phyloP scores from a whole-genome alignment of 1,139 yeast genomes.

The Starmera stellimalicola region DNA sequence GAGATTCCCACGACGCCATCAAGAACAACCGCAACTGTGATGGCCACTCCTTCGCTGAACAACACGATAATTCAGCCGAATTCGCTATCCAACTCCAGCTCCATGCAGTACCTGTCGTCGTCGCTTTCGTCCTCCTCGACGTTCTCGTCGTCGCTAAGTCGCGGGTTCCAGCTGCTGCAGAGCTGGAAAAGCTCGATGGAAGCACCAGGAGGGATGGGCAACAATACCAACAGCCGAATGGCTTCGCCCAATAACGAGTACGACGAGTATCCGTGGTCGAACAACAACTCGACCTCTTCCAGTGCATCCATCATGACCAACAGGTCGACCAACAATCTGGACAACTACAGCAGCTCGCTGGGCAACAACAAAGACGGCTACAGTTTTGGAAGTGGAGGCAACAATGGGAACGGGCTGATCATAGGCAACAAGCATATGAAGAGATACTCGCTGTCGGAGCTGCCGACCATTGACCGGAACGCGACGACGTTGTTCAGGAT shows the following conservation, averaged over 20 bases:
- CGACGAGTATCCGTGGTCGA: slow-evolving; percentile 19
- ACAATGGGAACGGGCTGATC: not conserved
- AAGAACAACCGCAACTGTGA: slow-evolving; percentile 12
- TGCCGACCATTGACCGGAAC: slow-evolving; percentile 16
- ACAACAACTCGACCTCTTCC: slow-evolving; percentile 1
- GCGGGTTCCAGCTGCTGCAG: slow-evolving; percentile 17
- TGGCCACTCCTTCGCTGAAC: slow-evolving; percentile 10
- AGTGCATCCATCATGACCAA: not conserved
- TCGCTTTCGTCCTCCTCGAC: slow-evolving; percentile 11
- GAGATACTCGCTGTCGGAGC: slow-evolving; percentile 9
- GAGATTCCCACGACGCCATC: slow-evolving; percentile 19
- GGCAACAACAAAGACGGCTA: slow-evolving; percentile 1
- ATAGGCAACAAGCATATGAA: slow-evolving; percentile 2
- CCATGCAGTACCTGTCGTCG: slow-evolving; percentile 17
- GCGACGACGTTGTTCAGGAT: slow-evolving; percentile 9
- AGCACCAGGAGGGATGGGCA: not conserved
- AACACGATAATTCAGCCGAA: slow-evolving; percentile 10
- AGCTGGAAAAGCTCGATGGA: slow-evolving; percentile 16
- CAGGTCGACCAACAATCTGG: not conserved
- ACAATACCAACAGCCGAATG: slow-evolving; percentile 3
- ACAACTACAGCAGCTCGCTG: not conserved
- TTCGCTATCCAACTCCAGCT: slow-evolving; percentile 13
- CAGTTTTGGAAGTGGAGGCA: not conserved
- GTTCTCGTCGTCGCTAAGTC: slow-evolving; percentile 15
- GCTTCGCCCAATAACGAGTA: slow-evolving; percentile 17